A percentile compares a stretch with the other conserved stretches of the same genome.
phyloP scores from a whole-genome alignment of 768 basidiomycete genomes.

The Paxillus rubicundulus region DNA sequence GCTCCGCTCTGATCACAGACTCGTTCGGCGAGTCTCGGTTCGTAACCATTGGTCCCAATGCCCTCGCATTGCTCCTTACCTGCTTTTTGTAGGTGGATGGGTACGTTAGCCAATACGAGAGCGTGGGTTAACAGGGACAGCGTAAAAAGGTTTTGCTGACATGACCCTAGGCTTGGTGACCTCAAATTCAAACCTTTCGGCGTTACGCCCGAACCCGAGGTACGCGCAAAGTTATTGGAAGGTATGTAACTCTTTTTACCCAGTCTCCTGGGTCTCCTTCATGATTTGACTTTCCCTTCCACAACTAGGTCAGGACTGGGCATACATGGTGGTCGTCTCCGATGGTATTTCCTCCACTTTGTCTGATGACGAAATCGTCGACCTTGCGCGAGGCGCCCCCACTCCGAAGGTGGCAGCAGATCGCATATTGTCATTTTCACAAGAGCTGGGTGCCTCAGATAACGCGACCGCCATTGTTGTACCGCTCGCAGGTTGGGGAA shows the following conservation, averaged over 20 bases:
- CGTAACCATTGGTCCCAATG: constrained; percentile 13
- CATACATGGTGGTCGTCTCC: constrained; percentile 85
- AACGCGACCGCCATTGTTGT: constrained; percentile 91
- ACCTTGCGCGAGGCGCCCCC: constrained; percentile 70
- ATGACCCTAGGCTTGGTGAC: constrained; percentile 69
- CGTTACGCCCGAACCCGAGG: constrained; percentile 91
- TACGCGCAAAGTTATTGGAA: constrained; percentile 69
- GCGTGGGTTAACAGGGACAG: constrained; percentile 48
- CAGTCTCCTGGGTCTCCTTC: neutral
- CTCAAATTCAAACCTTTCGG: constrained; percentile 86
- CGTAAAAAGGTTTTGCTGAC: constrained; percentile 3
- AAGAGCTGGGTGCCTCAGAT: constrained; percentile 81
- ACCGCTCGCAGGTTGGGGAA: constrained; percentile 91
- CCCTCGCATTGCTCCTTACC: constrained; percentile 1
- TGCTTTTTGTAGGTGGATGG: constrained; percentile 76
- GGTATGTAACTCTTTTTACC: constrained; percentile 42
- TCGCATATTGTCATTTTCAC: constrained; percentile 78
- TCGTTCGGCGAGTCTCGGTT: constrained; percentile 91
- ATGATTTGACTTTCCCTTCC: neutral
- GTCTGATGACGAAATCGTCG: constrained; percentile 92
- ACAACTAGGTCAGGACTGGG: constrained; percentile 72
- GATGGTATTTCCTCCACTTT: constrained; percentile 91
- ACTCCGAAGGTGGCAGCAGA: constrained; percentile 82
- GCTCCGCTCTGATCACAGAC: constrained; percentile 85
- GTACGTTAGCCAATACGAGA: constrained; percentile 87